phyloP scores from a whole-genome alignment of 768 basidiomycete species.

The Neoboletus magnificus region DNA sequence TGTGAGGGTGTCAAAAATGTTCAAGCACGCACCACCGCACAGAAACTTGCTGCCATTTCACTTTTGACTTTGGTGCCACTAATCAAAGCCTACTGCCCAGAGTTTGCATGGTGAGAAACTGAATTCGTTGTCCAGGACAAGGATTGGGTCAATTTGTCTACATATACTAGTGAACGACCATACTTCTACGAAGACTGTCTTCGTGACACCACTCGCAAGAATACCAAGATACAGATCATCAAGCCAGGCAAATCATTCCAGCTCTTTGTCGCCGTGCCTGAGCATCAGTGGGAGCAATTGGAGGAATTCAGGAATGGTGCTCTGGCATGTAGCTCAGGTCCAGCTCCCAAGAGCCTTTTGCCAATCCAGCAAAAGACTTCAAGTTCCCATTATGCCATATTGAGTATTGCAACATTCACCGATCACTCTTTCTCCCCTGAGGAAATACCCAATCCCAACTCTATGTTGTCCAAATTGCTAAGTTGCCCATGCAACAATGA shows the following conservation, averaged over 20 bases:
- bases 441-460: not conserved
- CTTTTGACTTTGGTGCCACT: too few species aligned
- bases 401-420: not conserved
- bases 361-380: too few species aligned
- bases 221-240: not conserved
- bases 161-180: not conserved
- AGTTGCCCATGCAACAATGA: too few species aligned
- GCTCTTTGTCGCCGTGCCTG: not conserved
- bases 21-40: too few species aligned
- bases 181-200: not conserved
- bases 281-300: not conserved
- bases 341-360: not conserved
- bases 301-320: not conserved
- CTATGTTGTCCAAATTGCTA: too few species aligned
- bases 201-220: not conserved
- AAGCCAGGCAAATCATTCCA: not conserved
- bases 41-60: too few species aligned
- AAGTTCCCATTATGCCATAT: fast-evolving
- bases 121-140: not conserved
- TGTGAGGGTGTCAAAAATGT: not conserved
- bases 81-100: too few species aligned
- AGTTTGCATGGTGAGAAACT: too few species aligned
- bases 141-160: not conserved
- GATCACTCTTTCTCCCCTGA: not conserved
- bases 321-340: not conserved